A percentile compares a stretch with the other conserved stretches of the same genome.
These are phyloP conservation scores for Rhodotorula sp. DNA, from an alignment of 1,284 basidiomycete genomes.

Conservation along the genomic window DNA sequence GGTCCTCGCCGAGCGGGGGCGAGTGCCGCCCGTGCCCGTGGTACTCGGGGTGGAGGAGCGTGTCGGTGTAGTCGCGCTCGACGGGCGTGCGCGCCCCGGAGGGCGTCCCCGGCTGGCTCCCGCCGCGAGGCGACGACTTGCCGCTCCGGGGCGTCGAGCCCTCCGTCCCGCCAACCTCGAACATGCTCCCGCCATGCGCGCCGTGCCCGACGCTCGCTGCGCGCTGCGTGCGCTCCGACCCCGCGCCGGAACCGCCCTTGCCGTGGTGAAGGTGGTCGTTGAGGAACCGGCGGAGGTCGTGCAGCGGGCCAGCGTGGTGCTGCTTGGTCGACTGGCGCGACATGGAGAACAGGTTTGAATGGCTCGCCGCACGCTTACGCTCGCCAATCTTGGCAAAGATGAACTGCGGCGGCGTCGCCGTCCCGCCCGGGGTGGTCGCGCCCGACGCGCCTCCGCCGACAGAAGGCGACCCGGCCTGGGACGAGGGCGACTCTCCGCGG, in stretches of 20 bases:
- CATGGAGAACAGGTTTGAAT: slow-evolving; percentile 31
- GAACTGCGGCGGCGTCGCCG: slow-evolving; percentile 47
- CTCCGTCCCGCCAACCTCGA: slow-evolving; percentile 15
- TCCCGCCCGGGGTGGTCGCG: slow-evolving; percentile 41
- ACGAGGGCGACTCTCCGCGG: slow-evolving; percentile 7
- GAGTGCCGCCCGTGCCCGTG: slow-evolving; percentile 48
- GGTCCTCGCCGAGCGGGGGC: slow-evolving; percentile 55
- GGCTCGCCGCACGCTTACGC: slow-evolving; percentile 32
- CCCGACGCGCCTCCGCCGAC: slow-evolving; percentile 23
- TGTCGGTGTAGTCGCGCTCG: slow-evolving; percentile 47
- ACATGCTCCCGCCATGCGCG: slow-evolving; percentile 18
- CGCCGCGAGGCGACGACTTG: slow-evolving; percentile 34
- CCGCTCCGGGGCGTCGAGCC: slow-evolving; percentile 34
- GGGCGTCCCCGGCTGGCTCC: slow-evolving; percentile 36
- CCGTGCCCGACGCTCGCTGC: neutral
- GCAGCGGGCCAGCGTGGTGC: slow-evolving; percentile 64
- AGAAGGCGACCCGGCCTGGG: neutral
- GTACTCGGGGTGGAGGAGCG: slow-evolving; percentile 29
- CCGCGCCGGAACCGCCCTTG: slow-evolving; percentile 21
- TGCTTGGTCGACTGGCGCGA: slow-evolving; percentile 51
- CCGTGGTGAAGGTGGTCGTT: slow-evolving; percentile 78
- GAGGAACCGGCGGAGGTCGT: slow-evolving; percentile 88
- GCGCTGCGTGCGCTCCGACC: neutral
- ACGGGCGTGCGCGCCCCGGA: slow-evolving; percentile 29
- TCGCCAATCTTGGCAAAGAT: slow-evolving; percentile 45